Evolutionary conservation across 768 basidiomycete genomes (phyloP), one percentile per base, ranked within the genome.

Genomic region (Podaxis carcinomalis): DNA sequence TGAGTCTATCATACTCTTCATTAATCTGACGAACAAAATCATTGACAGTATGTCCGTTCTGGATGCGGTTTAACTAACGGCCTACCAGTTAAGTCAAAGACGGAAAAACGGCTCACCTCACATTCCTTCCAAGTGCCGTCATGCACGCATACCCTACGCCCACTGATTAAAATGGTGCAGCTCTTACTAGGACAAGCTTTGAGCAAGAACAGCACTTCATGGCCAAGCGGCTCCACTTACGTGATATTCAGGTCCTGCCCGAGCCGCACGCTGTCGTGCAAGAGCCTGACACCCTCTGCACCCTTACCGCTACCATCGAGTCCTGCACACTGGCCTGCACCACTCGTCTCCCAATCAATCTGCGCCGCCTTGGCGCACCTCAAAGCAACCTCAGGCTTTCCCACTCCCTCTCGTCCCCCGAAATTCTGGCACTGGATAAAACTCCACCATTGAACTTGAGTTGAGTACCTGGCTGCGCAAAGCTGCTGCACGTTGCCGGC

Each of bases 401-500:
- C 95, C 50, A 96, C 84, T 32, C 80, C 74, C 23, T 79, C 75
- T 6, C 79, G 74, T 23, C 84, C 88, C 65, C 84, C 78, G 65
- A 78, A 86, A 70, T 93, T 93, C 68, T 92, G 83, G 72, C 93
- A 95, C 62, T 84, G 85, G 21, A 93, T 77, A 66, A 93, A 95
- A 55, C 83, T 74, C 93, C 93, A 95, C 90, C 91, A 93, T 21
- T 75, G 76, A n/a, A 72, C 64, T 42, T 75, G 73, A 23, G 79
- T 73, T 23, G 81, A 75, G 63, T 91, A 79, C 69, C 86, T 84
- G 57, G 81, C 77, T 32, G 81, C 89, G 71, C 95, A 98, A 27
- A 97, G 79, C 69, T 97, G 87, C 62, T 97, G 90, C 16, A 93
- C 84, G 74, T 96, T 94, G 46, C 92, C 95, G 13, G 84, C 84